Evolutionary conservation across 306 rosid genomes (phyloP), one percentile per base, ranked within the genome.

Genomic region (Trifolium subterraneum): DNA sequence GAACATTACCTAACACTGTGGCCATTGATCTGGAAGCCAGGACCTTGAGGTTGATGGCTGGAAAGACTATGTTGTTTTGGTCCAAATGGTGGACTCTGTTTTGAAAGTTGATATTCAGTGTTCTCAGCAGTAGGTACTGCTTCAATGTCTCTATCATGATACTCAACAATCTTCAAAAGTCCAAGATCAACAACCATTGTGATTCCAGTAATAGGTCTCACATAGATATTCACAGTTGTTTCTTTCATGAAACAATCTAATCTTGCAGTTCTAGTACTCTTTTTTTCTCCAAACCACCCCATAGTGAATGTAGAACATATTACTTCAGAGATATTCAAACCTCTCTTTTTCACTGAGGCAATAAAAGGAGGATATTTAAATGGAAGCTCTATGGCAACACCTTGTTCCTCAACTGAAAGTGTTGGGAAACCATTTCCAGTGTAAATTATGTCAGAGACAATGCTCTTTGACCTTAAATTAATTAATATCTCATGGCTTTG

Each of bases 231-330:
- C 1, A 16, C 65, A 22, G 74, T 73, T 35, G 3, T 42, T 44
- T 74, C 82, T 48, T 68, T 78, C 80, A 78, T 12, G 55, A 82
- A 82, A 27, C 86, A 82, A 35, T 82, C 86, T 0, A 82, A 10
- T 10, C 80, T 78, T 50, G 69, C 31, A 0, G 73, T 54, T 48
- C 80, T 74, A 0, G 0, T 54, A 23, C 72, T 73, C n/a, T 52
- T 68, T 0, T 10, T 10, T 54, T 82, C 85, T 5, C 80, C 86
- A 13, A 62, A 82, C 86, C 86, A 78, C 1, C 86, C 86, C 11
- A 63, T 0, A 6, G 77, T 51, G 62, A 82, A 82, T 4, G 15
- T 0, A 10, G 86, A 61, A 15, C 86, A 82, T 38, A 82, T 70
- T 18, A 82, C 82, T 23, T 78, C 86, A 7, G 82, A 82, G 22